Base-by-base conservation (phyloP, 257 asterid genomes). In the Fraxinus anomala region DNA sequence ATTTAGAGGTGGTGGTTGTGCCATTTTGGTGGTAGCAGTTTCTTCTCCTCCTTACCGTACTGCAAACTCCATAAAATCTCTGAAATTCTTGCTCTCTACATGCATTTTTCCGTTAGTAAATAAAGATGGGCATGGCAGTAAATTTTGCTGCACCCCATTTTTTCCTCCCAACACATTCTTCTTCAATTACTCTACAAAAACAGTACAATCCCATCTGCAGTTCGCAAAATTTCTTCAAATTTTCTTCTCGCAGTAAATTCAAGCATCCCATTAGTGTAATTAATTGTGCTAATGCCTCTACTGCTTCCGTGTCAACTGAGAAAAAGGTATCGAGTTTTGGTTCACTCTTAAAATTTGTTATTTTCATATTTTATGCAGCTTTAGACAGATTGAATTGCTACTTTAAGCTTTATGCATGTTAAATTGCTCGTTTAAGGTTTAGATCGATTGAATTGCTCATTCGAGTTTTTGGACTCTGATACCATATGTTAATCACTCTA, bases 251-350 rank as follows among this genome's bases (percentile, higher is more conserved):
- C 54, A 65, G 5, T 28, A 33, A 68, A 56, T 61, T 72, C 36
- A 77, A 26, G 23, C 74, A 24, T 33, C 80, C 80, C 30, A 47
- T 77, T 70, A 73, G 80, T 6, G 34, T 68, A 19, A 37, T 78
- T 14, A 75, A 63, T 33, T 47, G 91, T 72, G 76, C 76, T 16
- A 70, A n/a, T 61, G 80, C 82, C 63, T 69, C 86, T 36, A 72
- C 80, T 75, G 80, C 79, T 11, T 77, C 84, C 37, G 84, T 75
- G 49, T 71, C 83, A 10, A 37, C 87, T 47, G 92, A 68, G 19
- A 82, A 75, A 75, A 81, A 61, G 65, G 88, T 61, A 61, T 61
- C 6, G 68, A 61, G 68, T 61, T n/a, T 61, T 17, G 21, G 23
- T 51, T 51, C 63, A 1, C 21, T 14, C 63, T 17, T 17, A 14